Evolutionary conservation across 1,284 basidiomycete genomes (phyloP).

Genomic region (Waitea zeae): DNA sequence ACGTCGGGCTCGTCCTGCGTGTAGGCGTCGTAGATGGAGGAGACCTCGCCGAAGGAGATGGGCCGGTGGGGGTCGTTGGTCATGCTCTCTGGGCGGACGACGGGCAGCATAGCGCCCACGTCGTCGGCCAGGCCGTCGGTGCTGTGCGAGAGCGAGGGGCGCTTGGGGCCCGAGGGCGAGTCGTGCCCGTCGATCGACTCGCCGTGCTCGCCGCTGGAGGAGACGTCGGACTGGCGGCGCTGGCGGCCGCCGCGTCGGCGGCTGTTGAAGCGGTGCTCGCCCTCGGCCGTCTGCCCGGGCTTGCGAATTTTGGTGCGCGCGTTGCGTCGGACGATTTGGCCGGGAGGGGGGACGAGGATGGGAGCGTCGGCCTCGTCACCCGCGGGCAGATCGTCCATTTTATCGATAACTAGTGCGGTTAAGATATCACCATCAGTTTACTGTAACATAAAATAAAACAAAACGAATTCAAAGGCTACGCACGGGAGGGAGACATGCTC

Average conservation of each 20-base stretch:
- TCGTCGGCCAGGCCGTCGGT: slow-evolving; percentile 2
- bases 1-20: slow-evolving; percentile 33
- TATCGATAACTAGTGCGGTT: slow-evolving; percentile 51
- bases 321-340: slow-evolving; percentile 80
- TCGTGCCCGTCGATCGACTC: no score
- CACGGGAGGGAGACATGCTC: slow-evolving; percentile 73
- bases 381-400: slow-evolving; percentile 46
- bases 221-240: slow-evolving; percentile 43
- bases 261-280: slow-evolving; percentile 63
- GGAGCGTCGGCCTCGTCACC: slow-evolving; percentile 75
- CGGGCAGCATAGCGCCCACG: not conserved
- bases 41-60: no score
- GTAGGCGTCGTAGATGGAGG: slow-evolving; percentile 73
- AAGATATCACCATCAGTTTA: no score
- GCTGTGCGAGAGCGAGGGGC: slow-evolving; percentile 3
- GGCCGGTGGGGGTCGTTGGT: not conserved
- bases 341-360: slow-evolving; percentile 74
- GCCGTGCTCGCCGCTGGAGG: slow-evolving; percentile 45
- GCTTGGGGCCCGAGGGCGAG: no score
- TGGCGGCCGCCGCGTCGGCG: slow-evolving; percentile 24
- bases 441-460: no score
- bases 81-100: not conserved
- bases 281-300: slow-evolving; percentile 57
- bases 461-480: slow-evolving; percentile 18
- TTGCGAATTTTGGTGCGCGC: slow-evolving; percentile 95